Evolutionary conservation across 176 grass and related monocot genomes (phyloP).

Genomic region (Eleusine coracana): DNA sequence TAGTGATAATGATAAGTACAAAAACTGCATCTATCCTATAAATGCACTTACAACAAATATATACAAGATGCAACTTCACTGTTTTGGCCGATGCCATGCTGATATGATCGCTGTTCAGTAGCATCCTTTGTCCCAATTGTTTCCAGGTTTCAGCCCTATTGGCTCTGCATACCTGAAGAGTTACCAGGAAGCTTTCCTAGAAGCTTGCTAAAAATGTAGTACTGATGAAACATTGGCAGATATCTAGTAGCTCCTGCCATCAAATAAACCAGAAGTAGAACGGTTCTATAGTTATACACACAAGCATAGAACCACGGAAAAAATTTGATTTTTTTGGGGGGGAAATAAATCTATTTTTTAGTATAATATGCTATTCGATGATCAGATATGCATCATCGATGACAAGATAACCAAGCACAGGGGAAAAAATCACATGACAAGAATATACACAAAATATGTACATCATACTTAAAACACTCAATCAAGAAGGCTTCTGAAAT

Average conservation of each 20-base stretch:
- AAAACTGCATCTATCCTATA: not conserved
- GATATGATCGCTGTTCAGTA: not conserved
- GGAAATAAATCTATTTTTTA: not conserved
- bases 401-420: conserved; percentile 4
- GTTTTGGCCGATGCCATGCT: conserved; percentile 6
- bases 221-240: not conserved
- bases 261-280: conserved; percentile 20
- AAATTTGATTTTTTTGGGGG: not conserved
- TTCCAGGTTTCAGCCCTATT: not conserved
- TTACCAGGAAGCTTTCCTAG: conserved; percentile 5
- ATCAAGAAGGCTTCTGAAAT: not conserved
- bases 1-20: conserved; percentile 5
- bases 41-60: too few relatives aligned
- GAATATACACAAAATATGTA: not conserved
- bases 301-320: conserved; percentile 16
- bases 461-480: not conserved
- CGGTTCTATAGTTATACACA: not conserved
- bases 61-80: not conserved
- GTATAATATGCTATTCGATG: not conserved
- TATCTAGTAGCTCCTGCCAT: conserved; percentile 6
- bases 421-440: not conserved
- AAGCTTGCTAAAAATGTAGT: not conserved
- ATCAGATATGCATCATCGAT: not conserved
- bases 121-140: not conserved
- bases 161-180: not conserved